Percentiles rank a stretch among this genome's conserved stretches.
Conservation (phyloP, 2,329 filamentous ascomycete genomes). For the Xylariales sp. region DNA sequence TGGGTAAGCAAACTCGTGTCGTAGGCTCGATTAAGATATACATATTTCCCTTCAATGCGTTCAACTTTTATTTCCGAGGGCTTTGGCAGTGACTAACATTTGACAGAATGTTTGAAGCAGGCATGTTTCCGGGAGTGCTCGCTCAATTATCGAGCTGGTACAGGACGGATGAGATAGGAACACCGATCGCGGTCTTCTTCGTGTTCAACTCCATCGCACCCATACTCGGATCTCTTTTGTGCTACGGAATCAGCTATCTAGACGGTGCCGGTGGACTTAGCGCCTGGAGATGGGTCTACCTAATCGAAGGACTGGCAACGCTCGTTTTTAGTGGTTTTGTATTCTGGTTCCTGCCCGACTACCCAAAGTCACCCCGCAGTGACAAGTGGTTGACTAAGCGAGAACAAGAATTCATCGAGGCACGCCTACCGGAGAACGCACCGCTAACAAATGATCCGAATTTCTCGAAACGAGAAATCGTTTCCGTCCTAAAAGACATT, state of each 20-base stretch:
- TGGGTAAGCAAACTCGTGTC: constrained; percentile 15
- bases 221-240: constrained; percentile 27
- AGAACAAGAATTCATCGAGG: constrained; percentile 35
- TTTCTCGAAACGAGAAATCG: constrained; percentile 30
- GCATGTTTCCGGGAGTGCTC: constrained; percentile 35
- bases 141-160: constrained; percentile 42
- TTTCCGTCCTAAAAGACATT: constrained; percentile 22
- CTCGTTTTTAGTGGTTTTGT: constrained; percentile 33
- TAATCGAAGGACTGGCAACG: constrained; percentile 37
- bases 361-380: constrained; percentile 33
- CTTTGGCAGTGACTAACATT: too few species aligned
- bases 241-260: constrained; percentile 24
- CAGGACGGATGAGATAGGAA: constrained; percentile 37
- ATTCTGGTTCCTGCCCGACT: constrained; percentile 36
- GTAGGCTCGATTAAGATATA: too few species aligned
- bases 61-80: too few species aligned
- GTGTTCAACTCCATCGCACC: constrained; percentile 29
- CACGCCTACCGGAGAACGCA: constrained; percentile 30
- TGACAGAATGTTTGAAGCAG: constrained; percentile 30
- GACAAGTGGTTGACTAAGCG: constrained; percentile 29
- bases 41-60: too few species aligned
- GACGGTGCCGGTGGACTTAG: constrained; percentile 18
- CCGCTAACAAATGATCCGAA: constrained; percentile 29
- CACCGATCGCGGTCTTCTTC: constrained; percentile 38
- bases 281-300: constrained; percentile 30